Conservation (phyloP, 345 rosid genomes). For the Boechera retrofracta region DNA sequence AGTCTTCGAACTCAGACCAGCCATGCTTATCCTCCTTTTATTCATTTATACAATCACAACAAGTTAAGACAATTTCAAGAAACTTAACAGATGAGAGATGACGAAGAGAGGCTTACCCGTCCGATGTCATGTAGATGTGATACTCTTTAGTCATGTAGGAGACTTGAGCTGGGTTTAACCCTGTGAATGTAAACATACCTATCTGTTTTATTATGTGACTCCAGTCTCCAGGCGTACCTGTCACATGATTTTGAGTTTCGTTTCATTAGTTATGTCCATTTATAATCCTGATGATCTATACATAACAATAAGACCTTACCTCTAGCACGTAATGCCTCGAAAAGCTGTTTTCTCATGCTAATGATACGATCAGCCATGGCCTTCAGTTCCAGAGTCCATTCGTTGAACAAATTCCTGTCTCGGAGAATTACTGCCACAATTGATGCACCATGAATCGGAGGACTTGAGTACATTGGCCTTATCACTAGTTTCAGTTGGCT, state of each 20-base stretch:
- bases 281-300: neutral
- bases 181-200: slow-evolving; percentile 85
- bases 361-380: slow-evolving; percentile 84
- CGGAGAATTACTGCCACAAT: slow-evolving; percentile 76
- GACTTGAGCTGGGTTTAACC: slow-evolving; percentile 68
- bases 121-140: slow-evolving; percentile 79
- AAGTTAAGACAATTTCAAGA: slow-evolving; percentile 24
- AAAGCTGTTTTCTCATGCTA: slow-evolving; percentile 78
- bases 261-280: slow-evolving; percentile 7
- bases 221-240: slow-evolving; percentile 86
- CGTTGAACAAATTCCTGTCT: slow-evolving; percentile 65
- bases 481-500: slow-evolving; percentile 90
- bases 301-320: slow-evolving; percentile 47
- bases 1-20: slow-evolving; percentile 73
- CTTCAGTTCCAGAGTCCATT: slow-evolving; percentile 83
- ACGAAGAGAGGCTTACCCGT: slow-evolving; percentile 58
- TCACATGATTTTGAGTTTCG: neutral
- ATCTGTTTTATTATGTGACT: slow-evolving; percentile 77
- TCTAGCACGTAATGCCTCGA: slow-evolving; percentile 62
- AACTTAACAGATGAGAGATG: slow-evolving; percentile 1
- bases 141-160: slow-evolving; percentile 68
- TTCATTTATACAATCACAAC: neutral
- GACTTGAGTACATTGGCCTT: slow-evolving; percentile 91
- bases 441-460: slow-evolving; percentile 92
- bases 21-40: slow-evolving; percentile 81